Conservation (phyloP, 768 basidiomycete genomes). For the Suillus hirtellus region DNA sequence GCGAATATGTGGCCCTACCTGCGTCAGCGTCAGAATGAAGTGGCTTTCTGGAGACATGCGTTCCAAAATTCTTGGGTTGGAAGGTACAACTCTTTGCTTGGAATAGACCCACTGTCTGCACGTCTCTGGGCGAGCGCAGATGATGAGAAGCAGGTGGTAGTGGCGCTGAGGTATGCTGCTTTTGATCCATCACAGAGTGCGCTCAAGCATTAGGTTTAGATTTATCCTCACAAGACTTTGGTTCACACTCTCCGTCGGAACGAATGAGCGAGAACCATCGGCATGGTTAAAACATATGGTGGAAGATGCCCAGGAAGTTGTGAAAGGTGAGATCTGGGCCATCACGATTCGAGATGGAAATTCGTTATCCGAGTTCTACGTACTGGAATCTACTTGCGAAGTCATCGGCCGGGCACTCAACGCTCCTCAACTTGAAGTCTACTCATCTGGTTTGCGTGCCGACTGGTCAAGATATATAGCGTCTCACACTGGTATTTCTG, state of each 20-base stretch:
- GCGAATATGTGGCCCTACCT: conserved; percentile 79
- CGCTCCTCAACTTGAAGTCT: conserved; percentile 6
- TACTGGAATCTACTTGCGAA: conserved; percentile 74
- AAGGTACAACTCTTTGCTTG: conserved; percentile 27
- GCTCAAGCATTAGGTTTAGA: conserved; percentile 34
- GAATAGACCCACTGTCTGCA: conserved; percentile 38
- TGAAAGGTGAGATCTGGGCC: conserved; percentile 61
- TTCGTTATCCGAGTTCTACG: conserved; percentile 44
- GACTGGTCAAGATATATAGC: conserved; percentile 71
- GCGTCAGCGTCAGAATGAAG: conserved; percentile 47
- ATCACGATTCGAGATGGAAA: conserved; percentile 36
- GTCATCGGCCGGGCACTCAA: conserved; percentile 50
- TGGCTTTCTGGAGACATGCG: conserved; percentile 31
- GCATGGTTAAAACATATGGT: conserved; percentile 41
- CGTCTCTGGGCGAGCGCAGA: conserved; percentile 63
- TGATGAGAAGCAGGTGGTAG: conserved; percentile 51
- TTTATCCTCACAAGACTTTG: conserved; percentile 65
- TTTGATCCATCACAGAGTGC: background rate
- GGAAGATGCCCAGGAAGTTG: conserved; percentile 51
- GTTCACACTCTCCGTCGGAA: conserved; percentile 59
- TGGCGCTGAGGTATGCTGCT: conserved; percentile 54
- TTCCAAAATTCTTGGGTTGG: conserved; percentile 56
- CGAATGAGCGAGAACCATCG: conserved; percentile 30
- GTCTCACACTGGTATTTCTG: background rate
- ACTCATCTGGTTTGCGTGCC: conserved; percentile 38